Evolutionary conservation across 1,139 yeast species (phyloP), one percentile per base, ranked within the genome.

Genomic region (Pichiaceae sp.): DNA sequence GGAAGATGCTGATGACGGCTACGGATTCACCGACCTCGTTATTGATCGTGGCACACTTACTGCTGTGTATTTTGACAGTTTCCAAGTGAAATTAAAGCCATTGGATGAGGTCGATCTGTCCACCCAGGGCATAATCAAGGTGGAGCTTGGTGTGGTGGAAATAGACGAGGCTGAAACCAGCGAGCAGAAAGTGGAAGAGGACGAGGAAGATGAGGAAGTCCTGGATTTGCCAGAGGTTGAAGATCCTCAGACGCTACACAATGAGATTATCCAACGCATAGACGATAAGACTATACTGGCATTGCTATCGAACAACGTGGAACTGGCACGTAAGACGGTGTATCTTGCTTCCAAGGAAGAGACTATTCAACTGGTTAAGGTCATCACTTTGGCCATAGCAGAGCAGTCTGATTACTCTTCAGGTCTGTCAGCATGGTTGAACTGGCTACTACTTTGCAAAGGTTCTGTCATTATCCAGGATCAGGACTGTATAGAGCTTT

Each of bases 391-490:
- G 3, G 57, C 54, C 20, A 60, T 72, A 2, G 56, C 68, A 1
- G 41, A 38, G 3, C 38, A 29, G 26, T 35, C 40, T 34, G 62
- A 69, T 4, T 55, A 67, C 4, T 56, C 56, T 28, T 57, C 57
- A 29, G 59, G 67, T 3, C 38, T 66, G 14, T 47, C 48, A 14
- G 34, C 24, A 14, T 74, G 78, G 79, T 57, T 74, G 41, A 70
- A 69, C 49, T 69, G 72, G 70, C 41, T 72, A 9, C 54, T 73
- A 29, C 53, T 72, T 23, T 49, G 62, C 11, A 67, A 70, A 42
- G 77, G 77, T 12, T 64, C 66, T 1, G 49, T 60, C 26, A 52
- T 71, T 18, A 57, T 66, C 14, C 56, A 56, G 37, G 60, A 60
- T 31, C 36, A 53, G 3, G 63, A 57, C 8, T 60, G 60, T 29